These are phyloP conservation scores for Fusarium papillatum DNA, from an alignment of 2,329 filamentous ascomycete genomes.

Conservation along the genomic window DNA sequence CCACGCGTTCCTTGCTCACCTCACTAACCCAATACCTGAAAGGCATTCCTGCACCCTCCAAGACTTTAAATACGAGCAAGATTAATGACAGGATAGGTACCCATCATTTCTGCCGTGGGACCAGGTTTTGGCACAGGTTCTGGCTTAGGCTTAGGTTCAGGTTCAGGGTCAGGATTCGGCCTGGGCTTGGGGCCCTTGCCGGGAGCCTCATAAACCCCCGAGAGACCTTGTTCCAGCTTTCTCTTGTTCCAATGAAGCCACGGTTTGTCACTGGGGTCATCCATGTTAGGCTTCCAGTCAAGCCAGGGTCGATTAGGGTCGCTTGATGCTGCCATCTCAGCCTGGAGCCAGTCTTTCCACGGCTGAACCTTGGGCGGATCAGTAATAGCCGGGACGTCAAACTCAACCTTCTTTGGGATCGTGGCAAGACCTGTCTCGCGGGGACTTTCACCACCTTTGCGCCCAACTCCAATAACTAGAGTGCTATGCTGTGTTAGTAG, in stretches of 20 bases:
- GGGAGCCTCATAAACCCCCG: neutral
- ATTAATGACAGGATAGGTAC: neutral
- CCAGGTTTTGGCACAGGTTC: neutral
- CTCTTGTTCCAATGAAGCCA: neutral
- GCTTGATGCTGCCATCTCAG: neutral
- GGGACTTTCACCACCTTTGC: neutral
- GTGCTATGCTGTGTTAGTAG: neutral
- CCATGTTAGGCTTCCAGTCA: neutral
- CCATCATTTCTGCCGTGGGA: neutral
- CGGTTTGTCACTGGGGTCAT: neutral
- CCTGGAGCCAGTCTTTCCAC: neutral
- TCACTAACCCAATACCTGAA: neutral
- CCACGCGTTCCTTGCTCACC: neutral
- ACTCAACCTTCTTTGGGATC: neutral
- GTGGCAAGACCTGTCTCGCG: neutral
- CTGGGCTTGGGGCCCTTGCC: neutral
- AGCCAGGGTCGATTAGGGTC: neutral
- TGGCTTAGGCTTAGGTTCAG: neutral
- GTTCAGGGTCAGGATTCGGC: neutral
- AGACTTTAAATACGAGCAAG: neutral
- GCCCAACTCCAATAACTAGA: neutral
- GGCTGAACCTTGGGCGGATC: neutral
- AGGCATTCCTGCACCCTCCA: too few relatives aligned
- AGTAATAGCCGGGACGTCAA: neutral
- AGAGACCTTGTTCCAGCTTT: neutral